A percentile compares a stretch with the other conserved stretches of the same genome.
Conservation (phyloP, 306 rosid genomes). For the Sicyos baderoa region DNA sequence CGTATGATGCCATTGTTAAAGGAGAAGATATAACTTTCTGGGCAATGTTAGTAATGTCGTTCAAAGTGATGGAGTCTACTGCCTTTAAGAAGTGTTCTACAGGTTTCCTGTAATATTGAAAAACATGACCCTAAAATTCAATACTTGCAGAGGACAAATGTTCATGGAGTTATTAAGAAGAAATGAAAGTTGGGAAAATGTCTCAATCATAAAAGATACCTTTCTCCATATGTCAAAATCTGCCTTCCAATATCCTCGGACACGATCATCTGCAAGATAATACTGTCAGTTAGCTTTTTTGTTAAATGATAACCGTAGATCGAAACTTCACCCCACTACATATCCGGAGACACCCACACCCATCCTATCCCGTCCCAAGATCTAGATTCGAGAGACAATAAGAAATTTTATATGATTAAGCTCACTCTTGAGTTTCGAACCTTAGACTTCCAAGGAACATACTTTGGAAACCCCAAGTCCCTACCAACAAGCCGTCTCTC, state of each 20-base stretch:
- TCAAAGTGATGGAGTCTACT: slow-evolving; percentile 65
- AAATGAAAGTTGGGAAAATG: not conserved
- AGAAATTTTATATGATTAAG: too few species aligned
- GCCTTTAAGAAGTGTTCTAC: slow-evolving; percentile 75
- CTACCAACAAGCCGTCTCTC: too few species aligned
- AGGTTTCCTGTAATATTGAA: slow-evolving; percentile 57
- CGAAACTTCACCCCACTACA: too few species aligned
- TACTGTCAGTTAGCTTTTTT: not conserved
- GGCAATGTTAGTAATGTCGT: slow-evolving; percentile 51
- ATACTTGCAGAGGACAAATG: not conserved
- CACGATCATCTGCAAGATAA: slow-evolving; percentile 56
- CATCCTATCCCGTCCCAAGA: too few species aligned
- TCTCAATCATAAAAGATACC: slow-evolving; percentile 39
- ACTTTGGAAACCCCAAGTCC: too few species aligned
- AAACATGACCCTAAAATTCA: not conserved
- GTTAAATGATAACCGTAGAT: too few species aligned
- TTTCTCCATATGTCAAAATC: slow-evolving; percentile 87
- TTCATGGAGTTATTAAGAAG: not conserved
- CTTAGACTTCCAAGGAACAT: too few species aligned
- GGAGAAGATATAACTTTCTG: slow-evolving; percentile 78
- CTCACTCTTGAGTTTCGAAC: too few species aligned
- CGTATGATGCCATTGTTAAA: slow-evolving; percentile 88
- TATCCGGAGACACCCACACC: too few species aligned
- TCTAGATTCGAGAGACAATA: too few species aligned
- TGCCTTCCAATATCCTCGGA: slow-evolving; percentile 97